Percentiles rank a stretch among this genome's conserved stretches.
phyloP scores from a whole-genome alignment of 192 early-diverging fungal species.

The Fimicolochytrium jonesii region DNA sequence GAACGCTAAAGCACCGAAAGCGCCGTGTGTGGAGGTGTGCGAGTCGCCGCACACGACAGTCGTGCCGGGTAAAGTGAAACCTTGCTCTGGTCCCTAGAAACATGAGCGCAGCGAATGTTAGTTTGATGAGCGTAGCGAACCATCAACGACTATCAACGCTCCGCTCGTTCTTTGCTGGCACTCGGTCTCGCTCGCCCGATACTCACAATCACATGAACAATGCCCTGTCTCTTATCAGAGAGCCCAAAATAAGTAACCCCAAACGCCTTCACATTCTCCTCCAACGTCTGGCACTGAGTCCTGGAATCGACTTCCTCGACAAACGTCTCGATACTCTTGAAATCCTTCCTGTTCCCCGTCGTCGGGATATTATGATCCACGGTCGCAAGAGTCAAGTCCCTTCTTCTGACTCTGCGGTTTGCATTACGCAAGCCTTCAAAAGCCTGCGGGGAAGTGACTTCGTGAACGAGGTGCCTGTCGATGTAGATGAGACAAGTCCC shows the following conservation, averaged over 20 bases:
- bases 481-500: slow-evolving; percentile 65
- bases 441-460: slow-evolving; percentile 65
- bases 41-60: slow-evolving; percentile 72
- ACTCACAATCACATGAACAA: slow-evolving; percentile 71
- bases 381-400: slow-evolving; percentile 62
- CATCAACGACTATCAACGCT: no score
- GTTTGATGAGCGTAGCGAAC: no score
- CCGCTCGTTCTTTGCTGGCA: no score
- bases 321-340: slow-evolving; percentile 55
- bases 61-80: slow-evolving; percentile 68
- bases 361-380: slow-evolving; percentile 73
- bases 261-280: slow-evolving; percentile 59
- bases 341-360: slow-evolving; percentile 31
- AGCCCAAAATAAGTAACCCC: slow-evolving; percentile 64
- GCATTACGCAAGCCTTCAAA: slow-evolving; percentile 66
- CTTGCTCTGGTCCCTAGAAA: slow-evolving; percentile 74
- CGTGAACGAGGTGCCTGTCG: slow-evolving; percentile 68
- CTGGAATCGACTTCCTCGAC: slow-evolving; percentile 59
- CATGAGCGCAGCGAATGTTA: no score
- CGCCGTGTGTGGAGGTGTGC: slow-evolving; percentile 70
- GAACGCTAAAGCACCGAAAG: slow-evolving; percentile 69
- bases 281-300: slow-evolving; percentile 60
- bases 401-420: slow-evolving; percentile 47
- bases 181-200: no score
- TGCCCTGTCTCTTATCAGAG: slow-evolving; percentile 65